Base-by-base conservation (phyloP, 495 filamentous ascomycete species). In the Choiromyces venosus region DNA sequence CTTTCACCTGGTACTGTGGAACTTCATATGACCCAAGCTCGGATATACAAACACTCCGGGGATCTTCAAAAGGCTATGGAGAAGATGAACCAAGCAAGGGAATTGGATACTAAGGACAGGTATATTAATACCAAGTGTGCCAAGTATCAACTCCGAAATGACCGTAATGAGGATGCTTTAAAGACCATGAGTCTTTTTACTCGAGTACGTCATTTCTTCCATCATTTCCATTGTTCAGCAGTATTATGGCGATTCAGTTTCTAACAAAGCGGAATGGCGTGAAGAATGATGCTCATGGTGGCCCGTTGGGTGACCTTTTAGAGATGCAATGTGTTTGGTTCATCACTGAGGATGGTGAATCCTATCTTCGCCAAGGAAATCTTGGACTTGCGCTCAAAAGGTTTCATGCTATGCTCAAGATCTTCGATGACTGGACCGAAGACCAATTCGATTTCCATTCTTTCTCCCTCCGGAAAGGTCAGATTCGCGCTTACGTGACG, bases 251-350 rank as follows among this genome's bases (percentile, higher is more conserved):
- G 35, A 72, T 35, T 16, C 21, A 35, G 29, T 37, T 64, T 38
- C 75, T 77, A 67, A 77, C 70, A 56, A 29, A 21, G 39, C n/a
- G 8, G 21, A 36, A 39, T 29, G 21, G 12, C 18, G 19, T 44
- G 18, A 39, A 77, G 44, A 93, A 92, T 68, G 95, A 99, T 77
- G 91, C 93, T 7, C 87, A 89, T 18, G 94, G 93, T 19, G 96
- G 95, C 2, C 90, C 95, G 37, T 83, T 98, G 40, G 92, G 91
- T 56, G 95, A 99, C 82, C 88, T 99, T 25, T 89, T 93, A 70
- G 95, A 99, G 74, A 98, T 99, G 96, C 95, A 99, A 82, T 97
- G 96, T 80, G 89, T 97, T 74, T 99, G 95, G 95, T 99, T 90
- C 82, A 82, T 98, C 76, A 94, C 92, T 33, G 95, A 99, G 83